Conservation (phyloP, 2,329 filamentous ascomycete genomes). For the Aspergillus bombycis region DNA sequence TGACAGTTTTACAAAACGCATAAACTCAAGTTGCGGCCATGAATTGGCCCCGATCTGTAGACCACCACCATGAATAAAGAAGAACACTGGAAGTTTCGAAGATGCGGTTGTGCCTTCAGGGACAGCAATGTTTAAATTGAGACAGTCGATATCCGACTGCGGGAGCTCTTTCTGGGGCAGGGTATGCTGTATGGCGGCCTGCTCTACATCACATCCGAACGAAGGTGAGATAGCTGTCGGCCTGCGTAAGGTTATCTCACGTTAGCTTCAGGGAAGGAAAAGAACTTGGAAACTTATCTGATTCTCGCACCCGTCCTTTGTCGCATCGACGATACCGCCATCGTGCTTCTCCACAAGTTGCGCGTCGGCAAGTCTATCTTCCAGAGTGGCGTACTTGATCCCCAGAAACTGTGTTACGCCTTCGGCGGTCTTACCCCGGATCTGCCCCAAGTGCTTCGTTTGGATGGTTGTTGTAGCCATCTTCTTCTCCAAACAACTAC, state of each 20-base stretch:
- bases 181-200: constrained; percentile 53
- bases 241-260: constrained; percentile 20
- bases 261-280: not conserved
- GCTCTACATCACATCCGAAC: constrained; percentile 50
- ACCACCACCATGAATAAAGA: constrained; percentile 59
- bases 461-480: constrained; percentile 20
- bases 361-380: constrained; percentile 38
- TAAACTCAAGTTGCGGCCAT: constrained; percentile 57
- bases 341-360: constrained; percentile 31
- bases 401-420: constrained; percentile 39
- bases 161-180: constrained; percentile 44
- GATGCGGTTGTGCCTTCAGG: constrained; percentile 34
- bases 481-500: not conserved
- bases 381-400: constrained; percentile 42
- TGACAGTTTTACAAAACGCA: constrained; percentile 50
- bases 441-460: constrained; percentile 32
- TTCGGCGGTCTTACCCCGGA: constrained; percentile 30
- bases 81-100: constrained; percentile 52
- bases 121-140: constrained; percentile 57
- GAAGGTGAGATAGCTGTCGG: constrained; percentile 45
- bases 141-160: constrained; percentile 53
- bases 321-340: constrained; percentile 35
- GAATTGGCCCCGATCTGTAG: constrained; percentile 54
- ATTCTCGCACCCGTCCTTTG: constrained; percentile 36
- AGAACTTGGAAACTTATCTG: not conserved